Evolutionary conservation across 2,329 filamentous ascomycete genomes (phyloP).

Genomic region (Pezicula radicicola): DNA sequence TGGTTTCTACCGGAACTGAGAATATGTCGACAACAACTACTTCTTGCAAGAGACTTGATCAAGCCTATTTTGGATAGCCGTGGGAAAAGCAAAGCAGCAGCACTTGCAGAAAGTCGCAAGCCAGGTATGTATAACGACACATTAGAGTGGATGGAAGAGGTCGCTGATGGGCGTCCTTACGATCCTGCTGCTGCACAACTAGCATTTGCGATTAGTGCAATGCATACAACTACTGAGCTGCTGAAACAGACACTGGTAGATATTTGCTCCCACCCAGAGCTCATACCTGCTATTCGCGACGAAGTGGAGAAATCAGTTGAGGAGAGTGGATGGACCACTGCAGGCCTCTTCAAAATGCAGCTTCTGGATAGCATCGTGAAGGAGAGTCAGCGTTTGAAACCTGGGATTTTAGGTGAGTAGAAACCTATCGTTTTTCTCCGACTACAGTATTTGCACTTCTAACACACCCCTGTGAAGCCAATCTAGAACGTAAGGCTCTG

Average conservation of each 20-base stretch:
- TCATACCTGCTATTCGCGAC: not conserved
- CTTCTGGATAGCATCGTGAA: not conserved
- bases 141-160: not conserved
- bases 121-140: not conserved
- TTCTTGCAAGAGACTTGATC: not conserved
- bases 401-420: not conserved
- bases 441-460: not conserved
- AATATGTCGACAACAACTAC: not conserved
- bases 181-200: not conserved
- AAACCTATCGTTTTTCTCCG: not conserved
- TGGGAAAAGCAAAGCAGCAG: not conserved
- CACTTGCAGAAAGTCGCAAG: not conserved
- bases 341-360: not conserved
- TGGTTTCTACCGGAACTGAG: not conserved
- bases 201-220: not conserved
- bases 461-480: not conserved
- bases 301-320: not conserved
- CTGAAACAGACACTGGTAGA: not conserved
- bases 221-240: not conserved
- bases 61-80: not conserved
- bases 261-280: not conserved
- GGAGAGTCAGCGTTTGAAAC: not conserved
- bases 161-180: not conserved
- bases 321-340: not conserved
- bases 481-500: not conserved